Conservation (phyloP, 2,329 filamentous ascomycete species). For the Exophiala sp. region DNA sequence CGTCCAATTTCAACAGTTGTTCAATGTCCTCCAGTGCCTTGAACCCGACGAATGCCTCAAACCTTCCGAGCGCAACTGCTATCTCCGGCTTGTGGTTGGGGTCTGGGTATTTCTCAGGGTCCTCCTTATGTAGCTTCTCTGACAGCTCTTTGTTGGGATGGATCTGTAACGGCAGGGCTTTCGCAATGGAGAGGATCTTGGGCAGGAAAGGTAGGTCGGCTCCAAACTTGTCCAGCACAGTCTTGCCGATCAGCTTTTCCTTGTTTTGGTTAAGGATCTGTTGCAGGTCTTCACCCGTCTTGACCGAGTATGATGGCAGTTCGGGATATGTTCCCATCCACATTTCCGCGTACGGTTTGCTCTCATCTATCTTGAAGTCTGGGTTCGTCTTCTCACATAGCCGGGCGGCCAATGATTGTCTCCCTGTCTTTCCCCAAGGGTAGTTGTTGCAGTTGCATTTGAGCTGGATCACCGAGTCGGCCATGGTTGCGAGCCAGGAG, state of each 20-base stretch:
- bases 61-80: slow-evolving; percentile 62
- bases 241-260: slow-evolving; percentile 58
- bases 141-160: slow-evolving; percentile 67
- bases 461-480: slow-evolving; percentile 29
- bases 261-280: slow-evolving; percentile 58
- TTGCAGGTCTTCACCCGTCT: slow-evolving; percentile 58
- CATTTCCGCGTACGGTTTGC: slow-evolving; percentile 60
- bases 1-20: slow-evolving; percentile 50
- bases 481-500: slow-evolving; percentile 11
- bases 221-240: slow-evolving; percentile 56
- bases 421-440: slow-evolving; percentile 64
- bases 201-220: slow-evolving; percentile 65
- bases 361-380: slow-evolving; percentile 59
- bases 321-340: slow-evolving; percentile 75
- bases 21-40: slow-evolving; percentile 59
- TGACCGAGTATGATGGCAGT: slow-evolving; percentile 58
- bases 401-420: slow-evolving; percentile 58
- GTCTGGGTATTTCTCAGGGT: slow-evolving; percentile 63
- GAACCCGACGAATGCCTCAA: slow-evolving; percentile 71
- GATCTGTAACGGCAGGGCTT: slow-evolving; percentile 68
- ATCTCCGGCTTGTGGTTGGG: slow-evolving; percentile 77
- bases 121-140: slow-evolving; percentile 55
- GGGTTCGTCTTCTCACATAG: slow-evolving; percentile 60
- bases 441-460: slow-evolving; percentile 47
- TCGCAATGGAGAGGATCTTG: slow-evolving; percentile 69